These are phyloP conservation scores for Chlorokybus atmophyticus DNA, from an alignment of 139 green algal species.

Conservation along the genomic window DNA sequence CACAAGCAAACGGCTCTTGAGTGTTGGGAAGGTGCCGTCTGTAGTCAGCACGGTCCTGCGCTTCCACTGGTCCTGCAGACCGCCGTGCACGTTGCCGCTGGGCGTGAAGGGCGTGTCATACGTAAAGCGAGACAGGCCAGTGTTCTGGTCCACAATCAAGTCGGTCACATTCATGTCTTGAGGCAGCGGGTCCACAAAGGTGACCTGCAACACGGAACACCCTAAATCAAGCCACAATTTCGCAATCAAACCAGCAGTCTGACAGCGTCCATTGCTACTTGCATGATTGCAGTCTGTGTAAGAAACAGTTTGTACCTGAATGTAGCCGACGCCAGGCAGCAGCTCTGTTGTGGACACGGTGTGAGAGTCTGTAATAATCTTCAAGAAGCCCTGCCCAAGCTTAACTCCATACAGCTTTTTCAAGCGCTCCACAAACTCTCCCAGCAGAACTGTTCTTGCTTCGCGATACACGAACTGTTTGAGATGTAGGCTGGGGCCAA, in stretches of 20 bases:
- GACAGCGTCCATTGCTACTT: slow-evolving; percentile 18
- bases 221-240: neutral
- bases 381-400: slow-evolving; percentile 1
- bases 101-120: slow-evolving; percentile 25
- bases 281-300: too few species aligned
- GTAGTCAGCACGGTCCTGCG: slow-evolving; percentile 16
- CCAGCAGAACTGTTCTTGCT: slow-evolving; percentile 17
- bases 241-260: slow-evolving; percentile 20
- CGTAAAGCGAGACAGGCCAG: slow-evolving; percentile 11
- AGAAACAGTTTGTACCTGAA: too few species aligned
- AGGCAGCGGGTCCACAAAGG: neutral
- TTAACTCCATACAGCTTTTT: slow-evolving; percentile 17
- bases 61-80: slow-evolving; percentile 29
- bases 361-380: slow-evolving; percentile 21
- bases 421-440: slow-evolving; percentile 24
- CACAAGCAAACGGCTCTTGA: slow-evolving; percentile 18
- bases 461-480: slow-evolving; percentile 26
- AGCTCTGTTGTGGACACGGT: slow-evolving; percentile 11
- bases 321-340: slow-evolving; percentile 17
- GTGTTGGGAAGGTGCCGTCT: slow-evolving; percentile 15
- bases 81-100: slow-evolving; percentile 21
- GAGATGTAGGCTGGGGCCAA: slow-evolving; percentile 1
- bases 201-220: too few species aligned
- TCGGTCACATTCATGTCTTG: neutral
- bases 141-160: neutral